These are phyloP conservation scores for Leccinum rimulosum DNA, from an alignment of 768 basidiomycete genomes.

Conservation along the genomic window DNA sequence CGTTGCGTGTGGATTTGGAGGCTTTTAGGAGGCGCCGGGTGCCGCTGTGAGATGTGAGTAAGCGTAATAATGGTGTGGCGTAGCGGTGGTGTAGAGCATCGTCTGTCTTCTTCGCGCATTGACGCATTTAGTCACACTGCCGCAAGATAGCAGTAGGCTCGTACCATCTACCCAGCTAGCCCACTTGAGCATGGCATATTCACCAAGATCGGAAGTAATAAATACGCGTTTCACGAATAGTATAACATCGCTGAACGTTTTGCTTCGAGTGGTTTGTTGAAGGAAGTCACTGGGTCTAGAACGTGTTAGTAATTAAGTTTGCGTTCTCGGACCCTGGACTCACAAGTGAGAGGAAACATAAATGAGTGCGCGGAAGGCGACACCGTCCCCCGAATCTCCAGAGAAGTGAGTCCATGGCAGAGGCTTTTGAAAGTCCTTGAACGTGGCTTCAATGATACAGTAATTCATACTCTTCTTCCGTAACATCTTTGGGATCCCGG, in stretches of 20 bases:
- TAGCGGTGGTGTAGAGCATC: too few species aligned
- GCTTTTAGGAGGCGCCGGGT: too few species aligned
- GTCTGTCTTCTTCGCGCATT: background rate
- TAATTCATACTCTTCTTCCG: slow-evolving; percentile 61
- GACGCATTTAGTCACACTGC: background rate
- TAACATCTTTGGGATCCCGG: slow-evolving; percentile 84
- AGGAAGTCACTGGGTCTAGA: slow-evolving; percentile 61
- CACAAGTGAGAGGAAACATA: slow-evolving; percentile 77
- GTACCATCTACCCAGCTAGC: slow-evolving; percentile 89
- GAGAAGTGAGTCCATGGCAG: slow-evolving; percentile 92
- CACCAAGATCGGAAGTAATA: slow-evolving; percentile 94
- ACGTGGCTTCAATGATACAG: slow-evolving; percentile 54
- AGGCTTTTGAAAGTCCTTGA: slow-evolving; percentile 76
- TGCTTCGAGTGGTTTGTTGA: slow-evolving; percentile 59
- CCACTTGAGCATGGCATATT: slow-evolving; percentile 90
- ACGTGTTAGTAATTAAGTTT: slow-evolving; percentile 5
- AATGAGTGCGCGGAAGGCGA: slow-evolving; percentile 85
- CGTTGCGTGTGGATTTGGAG: too few species aligned
- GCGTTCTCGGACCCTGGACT: slow-evolving; percentile 23
- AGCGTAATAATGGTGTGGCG: too few species aligned
- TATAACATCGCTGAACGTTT: slow-evolving; percentile 59
- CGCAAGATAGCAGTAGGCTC: slow-evolving; percentile 13
- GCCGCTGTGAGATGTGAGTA: too few species aligned
- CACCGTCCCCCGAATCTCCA: slow-evolving; percentile 84
- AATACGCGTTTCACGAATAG: slow-evolving; percentile 92